Conservation (phyloP, 495 filamentous ascomycete species). For the Aspergillus asperescens region DNA sequence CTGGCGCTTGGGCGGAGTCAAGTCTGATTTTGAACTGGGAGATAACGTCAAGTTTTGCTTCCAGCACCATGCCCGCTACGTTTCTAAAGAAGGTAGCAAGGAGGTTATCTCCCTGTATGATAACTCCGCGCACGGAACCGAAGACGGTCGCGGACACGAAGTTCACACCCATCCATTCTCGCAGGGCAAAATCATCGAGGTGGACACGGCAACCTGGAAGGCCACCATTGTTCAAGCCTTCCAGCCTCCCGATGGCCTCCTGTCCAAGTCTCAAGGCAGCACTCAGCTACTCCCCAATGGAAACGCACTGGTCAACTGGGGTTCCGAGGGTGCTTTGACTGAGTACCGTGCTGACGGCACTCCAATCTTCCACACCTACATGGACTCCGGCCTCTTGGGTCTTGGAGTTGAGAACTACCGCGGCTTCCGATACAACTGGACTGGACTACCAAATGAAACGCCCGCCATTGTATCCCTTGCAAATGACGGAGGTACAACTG, state of each 20-base stretch:
- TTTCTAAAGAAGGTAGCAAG: conserved; percentile 37
- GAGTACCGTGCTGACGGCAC: conserved; percentile 48
- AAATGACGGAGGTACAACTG: conserved; percentile 23
- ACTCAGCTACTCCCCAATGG: conserved; percentile 51
- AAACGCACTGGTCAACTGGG: conserved; percentile 53
- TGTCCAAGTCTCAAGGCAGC: conserved; percentile 53
- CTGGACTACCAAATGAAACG: conserved; percentile 28
- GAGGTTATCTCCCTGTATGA: conserved; percentile 50
- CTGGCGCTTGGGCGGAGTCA: conserved; percentile 50
- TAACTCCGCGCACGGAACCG: conserved; percentile 42
- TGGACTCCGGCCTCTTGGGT: conserved; percentile 28
- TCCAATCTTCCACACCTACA: conserved; percentile 40
- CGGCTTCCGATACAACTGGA: conserved; percentile 35
- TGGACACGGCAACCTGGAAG: conserved; percentile 46
- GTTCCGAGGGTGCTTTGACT: conserved; percentile 48
- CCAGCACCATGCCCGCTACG: conserved; percentile 55
- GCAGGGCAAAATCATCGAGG: conserved; percentile 50
- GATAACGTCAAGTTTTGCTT: conserved; percentile 49
- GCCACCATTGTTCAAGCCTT: conserved; percentile 42
- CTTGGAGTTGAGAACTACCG: conserved; percentile 35
- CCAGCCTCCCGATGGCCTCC: conserved; percentile 42
- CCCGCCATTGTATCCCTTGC: conserved; percentile 32
- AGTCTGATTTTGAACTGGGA: conserved; percentile 37
- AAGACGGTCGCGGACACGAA: conserved; percentile 39
- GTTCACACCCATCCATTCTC: conserved; percentile 42